Evolutionary conservation across 140 eudicot genomes (phyloP).

Genomic region (Flaveria floridana): DNA sequence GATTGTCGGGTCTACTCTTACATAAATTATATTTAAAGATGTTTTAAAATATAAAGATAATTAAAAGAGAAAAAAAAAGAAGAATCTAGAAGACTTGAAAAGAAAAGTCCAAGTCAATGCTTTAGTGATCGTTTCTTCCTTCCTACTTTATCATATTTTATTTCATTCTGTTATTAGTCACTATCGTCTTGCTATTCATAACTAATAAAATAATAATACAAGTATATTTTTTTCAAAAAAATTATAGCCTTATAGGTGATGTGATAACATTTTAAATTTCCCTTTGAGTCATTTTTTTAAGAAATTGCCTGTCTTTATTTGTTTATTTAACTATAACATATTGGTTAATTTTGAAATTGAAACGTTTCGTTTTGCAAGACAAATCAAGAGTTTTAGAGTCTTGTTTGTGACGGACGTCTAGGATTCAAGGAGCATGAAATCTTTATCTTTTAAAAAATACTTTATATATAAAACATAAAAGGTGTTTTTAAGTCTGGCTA

Average conservation of each 20-base stretch:
- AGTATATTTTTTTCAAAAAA: too few species aligned
- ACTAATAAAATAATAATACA: neutral
- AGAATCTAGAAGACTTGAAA: neutral
- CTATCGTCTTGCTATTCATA: neutral
- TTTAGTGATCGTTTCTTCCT: neutral
- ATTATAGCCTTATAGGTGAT: too few species aligned
- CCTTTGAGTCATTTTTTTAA: too few species aligned
- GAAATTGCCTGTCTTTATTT: too few species aligned
- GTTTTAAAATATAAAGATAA: neutral
- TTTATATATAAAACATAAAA: too few species aligned
- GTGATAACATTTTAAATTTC: too few species aligned
- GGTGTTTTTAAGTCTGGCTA: neutral
- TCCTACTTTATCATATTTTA: neutral
- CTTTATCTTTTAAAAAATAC: neutral
- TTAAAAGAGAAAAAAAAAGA: neutral
- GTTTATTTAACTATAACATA: too few species aligned
- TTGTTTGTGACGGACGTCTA: neutral
- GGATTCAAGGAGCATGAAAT: neutral
- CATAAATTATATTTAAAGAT: too few species aligned
- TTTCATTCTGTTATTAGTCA: constrained; percentile 11
- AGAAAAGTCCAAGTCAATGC: neutral
- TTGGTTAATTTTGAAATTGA: too few species aligned
- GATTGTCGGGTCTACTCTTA: neutral
- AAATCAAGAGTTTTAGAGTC: neutral
- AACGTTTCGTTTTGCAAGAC: neutral